phyloP scores from a whole-genome alignment of 2,329 filamentous ascomycete species.

The Chaetomium sp. region DNA sequence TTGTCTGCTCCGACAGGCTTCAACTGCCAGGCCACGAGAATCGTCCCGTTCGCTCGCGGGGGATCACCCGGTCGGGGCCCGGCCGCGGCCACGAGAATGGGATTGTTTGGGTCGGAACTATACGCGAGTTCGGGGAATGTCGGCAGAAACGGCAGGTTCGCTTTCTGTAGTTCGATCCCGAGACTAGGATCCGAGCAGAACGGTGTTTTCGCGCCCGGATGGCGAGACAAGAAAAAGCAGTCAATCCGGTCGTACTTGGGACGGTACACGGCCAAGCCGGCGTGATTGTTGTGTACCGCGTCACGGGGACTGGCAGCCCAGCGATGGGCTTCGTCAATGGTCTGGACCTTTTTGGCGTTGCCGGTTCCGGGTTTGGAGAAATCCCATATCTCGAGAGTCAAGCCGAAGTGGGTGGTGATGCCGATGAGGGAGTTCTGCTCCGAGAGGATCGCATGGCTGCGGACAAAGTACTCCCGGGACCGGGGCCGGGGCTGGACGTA shows the following conservation, averaged over 20 bases:
- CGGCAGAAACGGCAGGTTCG: slow-evolving; percentile 32
- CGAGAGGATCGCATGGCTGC: slow-evolving; percentile 36
- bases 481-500: slow-evolving; percentile 33
- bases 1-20: slow-evolving; percentile 16
- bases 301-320: slow-evolving; percentile 32
- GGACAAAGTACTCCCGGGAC: slow-evolving; percentile 36
- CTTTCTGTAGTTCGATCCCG: slow-evolving; percentile 31
- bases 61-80: slow-evolving; percentile 22
- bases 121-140: slow-evolving; percentile 35
- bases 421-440: slow-evolving; percentile 32
- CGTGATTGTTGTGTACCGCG: slow-evolving; percentile 28
- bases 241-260: slow-evolving; percentile 29
- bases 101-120: slow-evolving; percentile 11
- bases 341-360: slow-evolving; percentile 31
- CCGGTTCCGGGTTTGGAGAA: slow-evolving; percentile 27
- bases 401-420: slow-evolving; percentile 34
- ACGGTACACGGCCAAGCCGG: slow-evolving; percentile 33
- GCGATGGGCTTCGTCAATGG: slow-evolving; percentile 33
- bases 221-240: slow-evolving; percentile 26
- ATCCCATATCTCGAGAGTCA: slow-evolving; percentile 35
- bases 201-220: slow-evolving; percentile 20
- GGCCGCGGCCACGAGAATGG: slow-evolving; percentile 22
- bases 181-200: slow-evolving; percentile 29
- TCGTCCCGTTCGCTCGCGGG: slow-evolving; percentile 11
- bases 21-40: slow-evolving; percentile 25